phyloP scores from a whole-genome alignment of 2,329 filamentous ascomycete genomes.

The Fusarium lyarnte region DNA sequence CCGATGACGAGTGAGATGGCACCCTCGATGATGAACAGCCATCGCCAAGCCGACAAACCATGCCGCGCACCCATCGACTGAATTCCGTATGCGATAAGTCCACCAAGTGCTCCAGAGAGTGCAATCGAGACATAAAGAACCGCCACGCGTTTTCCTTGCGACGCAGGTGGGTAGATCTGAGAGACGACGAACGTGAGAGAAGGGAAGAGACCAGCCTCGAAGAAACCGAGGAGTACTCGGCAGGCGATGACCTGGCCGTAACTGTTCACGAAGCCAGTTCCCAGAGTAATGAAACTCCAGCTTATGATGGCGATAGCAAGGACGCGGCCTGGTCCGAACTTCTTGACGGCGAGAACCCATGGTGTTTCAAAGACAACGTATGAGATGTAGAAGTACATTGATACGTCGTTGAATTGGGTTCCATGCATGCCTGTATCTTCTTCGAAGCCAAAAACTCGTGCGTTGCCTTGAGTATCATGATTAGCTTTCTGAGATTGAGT shows the following conservation, averaged over 20 bases:
- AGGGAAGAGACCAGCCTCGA: constrained; percentile 49
- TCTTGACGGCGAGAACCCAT: constrained; percentile 47
- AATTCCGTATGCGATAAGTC: constrained; percentile 44
- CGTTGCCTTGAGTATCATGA: constrained; percentile 42
- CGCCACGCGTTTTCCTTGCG: constrained; percentile 45
- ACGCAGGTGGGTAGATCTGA: neutral
- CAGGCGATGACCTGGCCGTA: constrained; percentile 42
- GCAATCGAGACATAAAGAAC: constrained; percentile 46
- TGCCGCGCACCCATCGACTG: constrained; percentile 55
- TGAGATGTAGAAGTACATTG: constrained; percentile 46
- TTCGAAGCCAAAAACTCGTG: constrained; percentile 47
- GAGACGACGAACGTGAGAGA: constrained; percentile 37
- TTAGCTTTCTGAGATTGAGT: neutral
- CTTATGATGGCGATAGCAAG: constrained; percentile 46
- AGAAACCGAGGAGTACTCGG: constrained; percentile 48
- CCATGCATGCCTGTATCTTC: constrained; percentile 44
- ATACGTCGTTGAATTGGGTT: constrained; percentile 46
- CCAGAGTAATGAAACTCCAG: constrained; percentile 47
- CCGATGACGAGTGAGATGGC: constrained; percentile 47
- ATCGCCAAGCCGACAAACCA: constrained; percentile 60
- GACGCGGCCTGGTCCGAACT: constrained; percentile 40
- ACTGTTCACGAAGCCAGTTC: constrained; percentile 45
- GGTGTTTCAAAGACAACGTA: constrained; percentile 48
- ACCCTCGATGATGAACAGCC: constrained; percentile 61
- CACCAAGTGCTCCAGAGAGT: constrained; percentile 46